Evolutionary conservation across 78 protist species (phyloP).

Genomic region (Dictyostelium citrinum): DNA sequence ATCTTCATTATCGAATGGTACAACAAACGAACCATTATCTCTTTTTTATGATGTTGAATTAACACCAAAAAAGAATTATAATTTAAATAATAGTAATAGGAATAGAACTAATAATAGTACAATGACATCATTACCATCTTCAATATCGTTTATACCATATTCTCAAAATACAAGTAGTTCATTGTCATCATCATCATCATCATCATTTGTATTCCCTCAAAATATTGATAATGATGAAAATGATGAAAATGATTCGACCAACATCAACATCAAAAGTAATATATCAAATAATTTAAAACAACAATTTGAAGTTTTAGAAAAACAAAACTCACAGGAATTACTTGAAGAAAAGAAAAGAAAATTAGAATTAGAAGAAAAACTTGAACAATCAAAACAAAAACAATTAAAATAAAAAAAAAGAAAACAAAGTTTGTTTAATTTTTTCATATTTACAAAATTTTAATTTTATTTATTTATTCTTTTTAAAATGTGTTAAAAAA

Average conservation of each 20-base stretch:
- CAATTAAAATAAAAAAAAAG: slow-evolving; percentile 11
- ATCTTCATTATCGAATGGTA: neutral
- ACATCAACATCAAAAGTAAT: neutral
- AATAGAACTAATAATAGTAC: neutral
- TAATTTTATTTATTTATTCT: neutral
- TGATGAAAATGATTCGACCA: neutral
- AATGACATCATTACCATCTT: neutral
- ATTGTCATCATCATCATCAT: neutral
- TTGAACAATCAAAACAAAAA: slow-evolving; percentile 12
- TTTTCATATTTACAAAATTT: neutral
- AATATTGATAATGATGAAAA: neutral
- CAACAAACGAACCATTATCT: neutral
- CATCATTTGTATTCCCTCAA: neutral
- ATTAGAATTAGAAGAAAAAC: slow-evolving; percentile 1
- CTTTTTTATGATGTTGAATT: neutral
- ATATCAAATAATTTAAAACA: neutral
- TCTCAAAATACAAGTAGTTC: neutral
- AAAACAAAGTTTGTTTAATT: slow-evolving; percentile 15
- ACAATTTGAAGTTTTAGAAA: neutral
- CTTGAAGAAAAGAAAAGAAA: slow-evolving; percentile 8
- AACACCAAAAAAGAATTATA: slow-evolving; percentile 1
- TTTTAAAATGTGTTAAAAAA: too few relatives aligned
- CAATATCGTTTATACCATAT: neutral
- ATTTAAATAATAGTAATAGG: neutral
- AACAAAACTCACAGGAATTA: neutral